These are phyloP conservation scores for Aspergillus costaricaensis DNA, from an alignment of 2,329 filamentous ascomycete species.

Conservation along the genomic window DNA sequence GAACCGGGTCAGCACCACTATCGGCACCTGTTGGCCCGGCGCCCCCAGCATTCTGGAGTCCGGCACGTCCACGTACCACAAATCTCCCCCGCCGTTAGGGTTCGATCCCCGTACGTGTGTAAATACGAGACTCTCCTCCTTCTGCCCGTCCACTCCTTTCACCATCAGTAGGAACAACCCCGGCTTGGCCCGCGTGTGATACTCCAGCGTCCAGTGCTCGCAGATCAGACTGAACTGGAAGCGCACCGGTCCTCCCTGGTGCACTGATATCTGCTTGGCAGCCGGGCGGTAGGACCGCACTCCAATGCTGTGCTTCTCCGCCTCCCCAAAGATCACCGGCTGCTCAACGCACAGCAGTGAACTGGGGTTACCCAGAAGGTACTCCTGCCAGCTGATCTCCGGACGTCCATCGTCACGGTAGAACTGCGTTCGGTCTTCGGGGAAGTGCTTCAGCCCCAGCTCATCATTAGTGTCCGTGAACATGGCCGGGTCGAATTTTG, in stretches of 20 bases:
- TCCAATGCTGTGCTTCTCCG: conserved; percentile 53
- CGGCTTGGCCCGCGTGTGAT: conserved; percentile 61
- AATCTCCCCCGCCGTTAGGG: conserved; percentile 66
- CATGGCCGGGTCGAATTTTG: conserved; percentile 64
- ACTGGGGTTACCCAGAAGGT: conserved; percentile 65
- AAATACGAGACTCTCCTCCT: conserved; percentile 69
- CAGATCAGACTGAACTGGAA: conserved; percentile 82
- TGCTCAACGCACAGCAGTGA: conserved; percentile 46
- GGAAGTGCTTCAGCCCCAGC: conserved; percentile 81
- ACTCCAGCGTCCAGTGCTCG: conserved; percentile 75
- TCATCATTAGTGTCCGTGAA: conserved; percentile 71
- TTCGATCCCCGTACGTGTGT: conserved; percentile 49
- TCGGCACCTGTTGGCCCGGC: conserved; percentile 66
- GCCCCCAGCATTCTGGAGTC: conserved; percentile 64
- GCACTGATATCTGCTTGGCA: conserved; percentile 61
- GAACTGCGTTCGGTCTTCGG: conserved; percentile 66
- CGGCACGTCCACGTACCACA: conserved; percentile 77
- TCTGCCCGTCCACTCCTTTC: conserved; percentile 65
- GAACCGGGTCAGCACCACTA: conserved; percentile 63
- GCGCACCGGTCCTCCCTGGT: conserved; percentile 60
- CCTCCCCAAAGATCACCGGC: conserved; percentile 51
- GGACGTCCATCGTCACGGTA: conserved; percentile 71
- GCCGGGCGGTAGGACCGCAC: conserved; percentile 64
- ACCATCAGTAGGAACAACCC: conserved; percentile 70
- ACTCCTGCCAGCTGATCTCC: conserved; percentile 75